Evolutionary conservation across 139 green algal genomes (phyloP).

Genomic region (Zygnema circumcarinatum): DNA sequence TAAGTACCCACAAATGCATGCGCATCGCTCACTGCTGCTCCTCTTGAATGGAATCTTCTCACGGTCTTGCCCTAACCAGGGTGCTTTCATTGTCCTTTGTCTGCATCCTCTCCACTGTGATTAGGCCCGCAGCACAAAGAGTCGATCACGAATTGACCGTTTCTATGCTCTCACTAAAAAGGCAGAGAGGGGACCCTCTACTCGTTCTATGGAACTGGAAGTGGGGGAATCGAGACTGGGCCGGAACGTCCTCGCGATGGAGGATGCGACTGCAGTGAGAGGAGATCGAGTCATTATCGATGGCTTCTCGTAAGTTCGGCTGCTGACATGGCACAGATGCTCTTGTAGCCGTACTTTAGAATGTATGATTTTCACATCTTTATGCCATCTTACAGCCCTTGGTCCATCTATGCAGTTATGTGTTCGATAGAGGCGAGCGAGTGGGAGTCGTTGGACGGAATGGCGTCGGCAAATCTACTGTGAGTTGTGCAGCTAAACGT

Average conservation of each 20-base stretch:
- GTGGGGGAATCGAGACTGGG: conserved; percentile 39
- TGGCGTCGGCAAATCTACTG: conserved; percentile 61
- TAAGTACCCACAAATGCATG: too few species aligned
- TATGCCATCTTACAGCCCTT: too few species aligned
- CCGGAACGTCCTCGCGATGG: conserved; percentile 48
- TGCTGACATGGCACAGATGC: conserved; percentile 18
- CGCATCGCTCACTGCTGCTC: too few species aligned
- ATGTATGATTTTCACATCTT: too few species aligned
- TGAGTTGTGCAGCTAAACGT: too few species aligned
- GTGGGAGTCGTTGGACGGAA: conserved; percentile 79
- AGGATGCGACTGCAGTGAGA: conserved; percentile 50
- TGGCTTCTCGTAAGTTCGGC: conserved; percentile 9
- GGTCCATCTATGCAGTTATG: conserved; percentile 45
- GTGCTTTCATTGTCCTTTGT: too few species aligned
- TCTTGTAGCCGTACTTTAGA: too few species aligned
- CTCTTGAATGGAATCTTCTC: too few species aligned
- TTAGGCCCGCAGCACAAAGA: conserved; percentile 69
- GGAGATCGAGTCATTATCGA: conserved; percentile 59
- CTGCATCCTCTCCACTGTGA: too few species aligned
- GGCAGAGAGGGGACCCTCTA: conserved; percentile 52
- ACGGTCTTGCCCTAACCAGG: too few species aligned
- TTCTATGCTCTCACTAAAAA: conserved; percentile 73
- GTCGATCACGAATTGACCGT: conserved; percentile 60
- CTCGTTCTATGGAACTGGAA: conserved; percentile 25
- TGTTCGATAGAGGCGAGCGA: conserved; percentile 70